Conservation (phyloP, 208 protist genomes). For the Angomonas ambiguus region DNA sequence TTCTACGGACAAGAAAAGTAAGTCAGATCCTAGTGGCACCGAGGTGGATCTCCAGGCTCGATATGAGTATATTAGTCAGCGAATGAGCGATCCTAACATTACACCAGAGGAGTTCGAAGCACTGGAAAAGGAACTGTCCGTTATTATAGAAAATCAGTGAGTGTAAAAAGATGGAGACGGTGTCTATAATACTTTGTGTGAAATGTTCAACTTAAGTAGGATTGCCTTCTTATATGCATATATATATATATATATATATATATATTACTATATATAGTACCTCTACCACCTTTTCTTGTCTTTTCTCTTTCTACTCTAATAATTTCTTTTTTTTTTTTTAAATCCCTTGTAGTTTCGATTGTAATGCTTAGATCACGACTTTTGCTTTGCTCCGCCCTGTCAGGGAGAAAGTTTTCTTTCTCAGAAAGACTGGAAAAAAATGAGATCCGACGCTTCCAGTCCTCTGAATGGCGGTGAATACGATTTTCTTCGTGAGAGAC, state of each 20-base stretch:
- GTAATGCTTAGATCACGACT: neutral
- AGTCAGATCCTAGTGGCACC: conserved; percentile 9
- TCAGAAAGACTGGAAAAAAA: conserved; percentile 28
- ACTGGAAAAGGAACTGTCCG: conserved; percentile 74
- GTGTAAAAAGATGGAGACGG: neutral
- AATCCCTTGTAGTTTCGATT: neutral
- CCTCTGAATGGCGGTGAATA: conserved; percentile 55
- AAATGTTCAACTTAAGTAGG: no score
- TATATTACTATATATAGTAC: neutral
- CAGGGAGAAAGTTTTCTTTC: conserved; percentile 20
- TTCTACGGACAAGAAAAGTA: neutral
- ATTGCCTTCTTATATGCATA: no score
- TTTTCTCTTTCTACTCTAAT: neutral
- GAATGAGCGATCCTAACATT: conserved; percentile 59
- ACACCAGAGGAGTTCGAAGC: conserved; percentile 68
- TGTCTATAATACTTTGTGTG: neutral
- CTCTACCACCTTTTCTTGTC: neutral
- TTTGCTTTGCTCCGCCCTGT: neutral
- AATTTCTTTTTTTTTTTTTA: neutral
- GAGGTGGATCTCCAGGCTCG: conserved; percentile 39
- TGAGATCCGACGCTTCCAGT: conserved; percentile 14
- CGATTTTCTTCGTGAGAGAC: conserved; percentile 46
- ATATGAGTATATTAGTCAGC: conserved; percentile 59
- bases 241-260: conserved; percentile 1
- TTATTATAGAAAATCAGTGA: conserved; percentile 24